phyloP scores from a whole-genome alignment of 495 filamentous ascomycete genomes.

The Lophiostoma macrostomum region DNA sequence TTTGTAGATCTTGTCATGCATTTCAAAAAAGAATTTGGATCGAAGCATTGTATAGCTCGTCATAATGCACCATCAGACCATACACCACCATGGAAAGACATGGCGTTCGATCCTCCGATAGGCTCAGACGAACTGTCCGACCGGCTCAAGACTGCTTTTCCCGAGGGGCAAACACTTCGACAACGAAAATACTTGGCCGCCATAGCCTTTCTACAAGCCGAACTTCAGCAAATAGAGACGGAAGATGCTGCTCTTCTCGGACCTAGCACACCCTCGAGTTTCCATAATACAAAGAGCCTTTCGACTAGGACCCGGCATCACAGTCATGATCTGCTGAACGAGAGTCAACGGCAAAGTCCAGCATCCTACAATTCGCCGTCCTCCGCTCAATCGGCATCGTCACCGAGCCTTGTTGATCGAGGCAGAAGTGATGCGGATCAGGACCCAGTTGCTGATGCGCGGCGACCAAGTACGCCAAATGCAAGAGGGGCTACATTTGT shows the following conservation, averaged over 20 bases:
- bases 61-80: not conserved
- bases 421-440: not conserved
- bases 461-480: not conserved
- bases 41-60: not conserved
- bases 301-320: not conserved
- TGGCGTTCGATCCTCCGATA: not conserved
- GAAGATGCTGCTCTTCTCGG: not conserved
- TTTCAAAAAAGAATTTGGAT: not conserved
- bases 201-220: conserved; percentile 1
- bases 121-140: conserved; percentile 11
- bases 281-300: not conserved
- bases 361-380: not conserved
- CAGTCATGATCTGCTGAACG: not conserved
- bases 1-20: not conserved
- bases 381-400: not conserved
- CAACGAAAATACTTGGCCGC: conserved; percentile 13
- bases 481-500: not conserved
- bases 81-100: conserved; percentile 3
- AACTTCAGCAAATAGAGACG: conserved; percentile 2
- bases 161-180: not conserved
- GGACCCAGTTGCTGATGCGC: not conserved
- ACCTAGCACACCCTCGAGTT: not conserved
- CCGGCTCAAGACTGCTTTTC: conserved; percentile 10
- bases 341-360: not conserved
- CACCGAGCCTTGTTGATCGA: not conserved